These are phyloP conservation scores for Kwoniella newhampshirensis DNA, from an alignment of 768 basidiomycete genomes.

Conservation along the genomic window DNA sequence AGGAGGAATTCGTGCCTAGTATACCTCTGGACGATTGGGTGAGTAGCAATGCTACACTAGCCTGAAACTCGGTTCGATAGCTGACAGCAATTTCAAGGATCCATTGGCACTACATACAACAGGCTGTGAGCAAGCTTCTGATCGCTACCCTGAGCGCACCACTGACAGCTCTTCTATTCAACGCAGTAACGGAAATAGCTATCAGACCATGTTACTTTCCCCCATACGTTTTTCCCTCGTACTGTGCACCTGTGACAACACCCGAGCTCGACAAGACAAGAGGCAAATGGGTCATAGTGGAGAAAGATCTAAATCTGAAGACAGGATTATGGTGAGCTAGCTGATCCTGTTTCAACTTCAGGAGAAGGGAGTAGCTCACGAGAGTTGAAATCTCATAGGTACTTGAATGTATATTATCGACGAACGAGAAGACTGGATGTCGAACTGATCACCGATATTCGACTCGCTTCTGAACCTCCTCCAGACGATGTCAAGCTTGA, in stretches of 20 bases:
- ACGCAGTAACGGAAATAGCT: slow-evolving; percentile 75
- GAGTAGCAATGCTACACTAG: slow-evolving; percentile 11
- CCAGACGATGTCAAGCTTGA: slow-evolving; percentile 55
- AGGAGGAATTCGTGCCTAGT: slow-evolving; percentile 60
- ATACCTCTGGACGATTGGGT: slow-evolving; percentile 74
- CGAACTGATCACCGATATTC: slow-evolving; percentile 72
- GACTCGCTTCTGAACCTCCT: slow-evolving; percentile 63
- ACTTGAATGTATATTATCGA: slow-evolving; percentile 75
- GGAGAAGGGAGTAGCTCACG: slow-evolving; percentile 8
- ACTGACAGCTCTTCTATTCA: not conserved
- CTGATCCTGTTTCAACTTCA: slow-evolving; percentile 1
- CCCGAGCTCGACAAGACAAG: slow-evolving; percentile 66
- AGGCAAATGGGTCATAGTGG: slow-evolving; percentile 83
- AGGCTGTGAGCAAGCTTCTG: slow-evolving; percentile 61
- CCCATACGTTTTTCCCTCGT: slow-evolving; percentile 59
- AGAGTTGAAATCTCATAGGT: slow-evolving; percentile 20
- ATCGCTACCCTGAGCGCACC: not conserved
- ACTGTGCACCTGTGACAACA: slow-evolving; percentile 71
- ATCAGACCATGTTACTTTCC: slow-evolving; percentile 66
- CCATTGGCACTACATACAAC: slow-evolving; percentile 74
- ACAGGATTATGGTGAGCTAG: slow-evolving; percentile 60
- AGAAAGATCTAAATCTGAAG: slow-evolving; percentile 71
- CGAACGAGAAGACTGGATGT: slow-evolving; percentile 79
- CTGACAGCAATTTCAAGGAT: slow-evolving; percentile 53
- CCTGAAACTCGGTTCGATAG: not conserved